Evolutionary conservation across 1,139 yeast species (phyloP).

Genomic region (Meyerozyma carpophila): DNA sequence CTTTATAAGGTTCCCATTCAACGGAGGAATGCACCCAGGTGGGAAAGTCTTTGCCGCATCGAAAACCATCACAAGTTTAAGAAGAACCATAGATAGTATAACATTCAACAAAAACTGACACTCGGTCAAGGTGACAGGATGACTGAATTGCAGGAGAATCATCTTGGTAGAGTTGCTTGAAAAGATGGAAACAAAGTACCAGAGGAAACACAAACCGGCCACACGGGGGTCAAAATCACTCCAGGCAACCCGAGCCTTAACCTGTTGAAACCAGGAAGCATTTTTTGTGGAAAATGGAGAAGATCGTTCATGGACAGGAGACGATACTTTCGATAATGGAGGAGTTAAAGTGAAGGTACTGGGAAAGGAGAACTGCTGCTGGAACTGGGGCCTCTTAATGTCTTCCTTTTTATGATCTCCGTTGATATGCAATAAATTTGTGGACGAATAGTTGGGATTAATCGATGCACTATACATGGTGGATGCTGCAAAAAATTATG

Average conservation of each 20-base stretch:
- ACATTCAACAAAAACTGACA: slow-evolving; percentile 75
- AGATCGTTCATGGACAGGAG: slow-evolving; percentile 21
- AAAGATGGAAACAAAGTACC: slow-evolving; percentile 81
- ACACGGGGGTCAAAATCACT: slow-evolving; percentile 20
- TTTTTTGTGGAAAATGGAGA: slow-evolving; percentile 3
- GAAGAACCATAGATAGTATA: slow-evolving; percentile 36
- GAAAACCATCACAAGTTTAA: slow-evolving; percentile 11
- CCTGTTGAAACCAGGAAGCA: slow-evolving; percentile 2
- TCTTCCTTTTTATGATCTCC: slow-evolving; percentile 6
- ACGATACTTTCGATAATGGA: slow-evolving; percentile 28
- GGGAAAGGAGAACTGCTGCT: slow-evolving; percentile 7
- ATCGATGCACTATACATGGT: slow-evolving; percentile 1
- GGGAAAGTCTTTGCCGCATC: slow-evolving; percentile 37
- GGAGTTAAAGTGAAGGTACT: slow-evolving; percentile 27
- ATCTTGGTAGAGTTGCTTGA: slow-evolving; percentile 78
- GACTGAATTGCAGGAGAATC: slow-evolving; percentile 61
- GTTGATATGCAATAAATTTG: slow-evolving; percentile 10
- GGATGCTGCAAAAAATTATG: neutral
- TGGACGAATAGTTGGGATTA: slow-evolving; percentile 5
- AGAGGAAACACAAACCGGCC: slow-evolving; percentile 49
- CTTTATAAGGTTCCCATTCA: slow-evolving; percentile 19
- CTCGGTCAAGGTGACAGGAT: slow-evolving; percentile 83
- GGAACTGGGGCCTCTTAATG: slow-evolving; percentile 6
- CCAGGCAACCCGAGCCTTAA: slow-evolving; percentile 19
- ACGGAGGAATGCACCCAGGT: slow-evolving; percentile 49